These are phyloP conservation scores for Epithele typhae DNA, from an alignment of 768 basidiomycete genomes.

Conservation along the genomic window DNA sequence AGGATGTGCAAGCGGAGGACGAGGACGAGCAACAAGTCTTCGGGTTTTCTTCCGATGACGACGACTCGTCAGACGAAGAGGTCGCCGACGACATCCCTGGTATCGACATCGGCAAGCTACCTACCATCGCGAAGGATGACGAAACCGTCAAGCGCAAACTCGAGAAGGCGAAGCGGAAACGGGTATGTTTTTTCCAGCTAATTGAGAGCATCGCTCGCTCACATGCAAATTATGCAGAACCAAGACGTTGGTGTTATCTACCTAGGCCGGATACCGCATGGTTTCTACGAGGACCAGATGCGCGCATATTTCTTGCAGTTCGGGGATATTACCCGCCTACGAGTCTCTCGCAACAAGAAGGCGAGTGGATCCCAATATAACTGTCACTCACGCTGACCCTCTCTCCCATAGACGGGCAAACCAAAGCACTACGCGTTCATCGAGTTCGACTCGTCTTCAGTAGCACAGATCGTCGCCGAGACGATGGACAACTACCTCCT, in stretches of 20 bases:
- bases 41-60: constrained; percentile 75
- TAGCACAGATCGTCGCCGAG: constrained; percentile 93
- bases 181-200: constrained; percentile 52
- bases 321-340: constrained; percentile 80
- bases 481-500: constrained; percentile 99
- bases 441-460: constrained; percentile 85
- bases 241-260: constrained; percentile 81
- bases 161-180: constrained; percentile 53
- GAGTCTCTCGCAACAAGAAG: constrained; percentile 92
- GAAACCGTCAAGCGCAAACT: constrained; percentile 60
- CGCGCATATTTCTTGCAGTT: constrained; percentile 93
- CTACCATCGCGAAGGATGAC: constrained; percentile 88
- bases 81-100: constrained; percentile 47
- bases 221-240: constrained; percentile 30
- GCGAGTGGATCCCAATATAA: constrained; percentile 31
- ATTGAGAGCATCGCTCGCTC: too few species aligned
- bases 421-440: constrained; percentile 98
- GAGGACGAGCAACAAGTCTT: constrained; percentile 47
- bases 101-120: constrained; percentile 69
- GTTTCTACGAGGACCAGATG: constrained; percentile 96
- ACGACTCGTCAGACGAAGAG: constrained; percentile 76
- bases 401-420: constrained; percentile 68
- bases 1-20: constrained; percentile 8
- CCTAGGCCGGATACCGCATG: constrained; percentile 90
- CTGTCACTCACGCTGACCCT: not conserved